Percentiles rank a stretch among this genome's conserved stretches.
Conservation (phyloP, 495 filamentous ascomycete genomes). For the Podospora pseudoanserina region DNA sequence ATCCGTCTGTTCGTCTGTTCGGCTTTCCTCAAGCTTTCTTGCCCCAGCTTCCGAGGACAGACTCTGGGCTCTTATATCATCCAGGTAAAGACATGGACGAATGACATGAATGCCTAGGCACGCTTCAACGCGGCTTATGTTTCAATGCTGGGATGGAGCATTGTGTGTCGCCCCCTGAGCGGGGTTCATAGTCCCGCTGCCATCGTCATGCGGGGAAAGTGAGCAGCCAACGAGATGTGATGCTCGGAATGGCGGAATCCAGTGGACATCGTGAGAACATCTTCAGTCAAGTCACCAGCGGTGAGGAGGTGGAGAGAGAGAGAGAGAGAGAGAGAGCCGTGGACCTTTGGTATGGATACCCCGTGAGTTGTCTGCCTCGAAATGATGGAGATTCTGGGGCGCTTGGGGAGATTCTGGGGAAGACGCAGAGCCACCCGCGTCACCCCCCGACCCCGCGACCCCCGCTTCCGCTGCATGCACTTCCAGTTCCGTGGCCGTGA, state of each 20-base stretch:
- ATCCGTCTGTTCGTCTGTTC: not conserved
- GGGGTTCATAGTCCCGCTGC: not conserved
- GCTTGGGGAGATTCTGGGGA: not conserved
- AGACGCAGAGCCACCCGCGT: not conserved
- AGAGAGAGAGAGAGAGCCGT: not conserved
- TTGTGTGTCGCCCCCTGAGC: not conserved
- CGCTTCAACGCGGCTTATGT: constrained; percentile 16
- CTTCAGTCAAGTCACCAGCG: not conserved
- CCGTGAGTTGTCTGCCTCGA: not conserved
- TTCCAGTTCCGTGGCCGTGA: constrained; percentile 2
- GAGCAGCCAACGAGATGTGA: not conserved
- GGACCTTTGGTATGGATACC: not conserved
- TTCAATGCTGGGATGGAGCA: not conserved
- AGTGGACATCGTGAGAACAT: not conserved
- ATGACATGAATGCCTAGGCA: not conserved
- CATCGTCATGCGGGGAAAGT: not conserved
- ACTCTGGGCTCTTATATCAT: not conserved
- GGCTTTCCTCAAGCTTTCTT: not conserved
- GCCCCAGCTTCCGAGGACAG: not conserved
- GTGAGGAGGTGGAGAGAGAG: not conserved
- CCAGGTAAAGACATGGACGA: not conserved
- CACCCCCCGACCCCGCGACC: not conserved
- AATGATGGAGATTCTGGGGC: not conserved
- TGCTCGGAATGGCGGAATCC: not conserved
- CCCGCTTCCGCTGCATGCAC: constrained; percentile 4